A percentile compares a stretch with the other conserved stretches of the same genome.
These are phyloP conservation scores for Fonsecaea monophora DNA, from an alignment of 2,329 filamentous ascomycete species.

Conservation along the genomic window DNA sequence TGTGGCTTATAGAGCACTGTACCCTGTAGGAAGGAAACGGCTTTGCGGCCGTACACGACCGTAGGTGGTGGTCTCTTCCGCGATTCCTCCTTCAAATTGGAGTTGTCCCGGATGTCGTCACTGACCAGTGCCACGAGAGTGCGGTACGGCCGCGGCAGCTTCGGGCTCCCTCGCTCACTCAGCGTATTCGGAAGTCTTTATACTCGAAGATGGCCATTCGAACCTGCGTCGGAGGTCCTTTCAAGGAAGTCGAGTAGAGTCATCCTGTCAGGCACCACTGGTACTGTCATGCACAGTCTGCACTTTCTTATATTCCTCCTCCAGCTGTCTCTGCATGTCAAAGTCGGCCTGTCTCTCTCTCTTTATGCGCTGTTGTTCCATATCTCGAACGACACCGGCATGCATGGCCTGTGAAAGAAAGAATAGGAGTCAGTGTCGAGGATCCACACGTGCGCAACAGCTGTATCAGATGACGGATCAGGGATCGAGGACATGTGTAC, in stretches of 20 bases:
- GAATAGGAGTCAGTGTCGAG: slow-evolving; percentile 6
- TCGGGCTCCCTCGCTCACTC: background rate
- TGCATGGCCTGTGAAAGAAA: slow-evolving; percentile 76
- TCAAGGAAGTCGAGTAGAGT: background rate
- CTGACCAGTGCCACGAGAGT: background rate
- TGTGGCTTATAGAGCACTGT: background rate
- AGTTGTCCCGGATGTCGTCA: background rate
- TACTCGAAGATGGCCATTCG: background rate
- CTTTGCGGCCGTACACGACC: background rate
- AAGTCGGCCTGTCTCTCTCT: slow-evolving; percentile 92
- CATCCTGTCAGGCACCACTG: slow-evolving; percentile 25
- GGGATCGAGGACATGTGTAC: slow-evolving; percentile 41
- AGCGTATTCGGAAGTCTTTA: background rate
- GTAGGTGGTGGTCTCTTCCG: background rate
- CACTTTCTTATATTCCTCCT: slow-evolving; percentile 87
- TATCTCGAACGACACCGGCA: slow-evolving; percentile 87
- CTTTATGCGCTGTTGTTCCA: slow-evolving; percentile 91
- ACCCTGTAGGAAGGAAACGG: background rate
- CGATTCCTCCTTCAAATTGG: background rate
- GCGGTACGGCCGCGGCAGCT: background rate
- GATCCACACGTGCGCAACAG: background rate
- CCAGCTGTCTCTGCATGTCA: slow-evolving; percentile 83
- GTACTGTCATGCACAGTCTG: slow-evolving; percentile 68
- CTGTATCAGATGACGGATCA: background rate
- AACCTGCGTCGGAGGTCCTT: background rate